These are phyloP conservation scores for Nothophaeocryptopus gaeumannii DNA, from an alignment of 2,329 filamentous ascomycete genomes.

Conservation along the genomic window DNA sequence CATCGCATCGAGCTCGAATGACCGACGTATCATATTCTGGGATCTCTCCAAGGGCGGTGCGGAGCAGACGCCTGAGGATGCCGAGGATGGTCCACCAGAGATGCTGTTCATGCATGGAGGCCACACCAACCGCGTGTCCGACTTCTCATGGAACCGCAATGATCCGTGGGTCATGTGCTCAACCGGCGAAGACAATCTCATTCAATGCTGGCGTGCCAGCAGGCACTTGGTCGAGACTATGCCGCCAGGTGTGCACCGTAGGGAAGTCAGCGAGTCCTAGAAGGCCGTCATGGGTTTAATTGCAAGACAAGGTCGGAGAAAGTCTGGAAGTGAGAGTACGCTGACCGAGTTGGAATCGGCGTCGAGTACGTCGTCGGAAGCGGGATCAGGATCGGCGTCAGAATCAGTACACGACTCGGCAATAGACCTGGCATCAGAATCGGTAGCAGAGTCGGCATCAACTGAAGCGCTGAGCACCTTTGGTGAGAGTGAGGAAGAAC, in stretches of 20 bases:
- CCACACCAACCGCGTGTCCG: constrained; percentile 92
- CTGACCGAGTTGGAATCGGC: too few species aligned
- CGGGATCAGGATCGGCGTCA: too few species aligned
- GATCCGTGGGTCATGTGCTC: constrained; percentile 96
- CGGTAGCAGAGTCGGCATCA: too few species aligned
- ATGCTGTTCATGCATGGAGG: constrained; percentile 99
- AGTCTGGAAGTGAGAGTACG: too few species aligned
- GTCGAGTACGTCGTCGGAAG: too few species aligned
- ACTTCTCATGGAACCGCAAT: constrained; percentile 97
- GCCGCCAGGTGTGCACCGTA: constrained; percentile 31
- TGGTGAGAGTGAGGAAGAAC: too few species aligned
- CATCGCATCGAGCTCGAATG: constrained; percentile 86
- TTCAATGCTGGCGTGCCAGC: constrained; percentile 69
- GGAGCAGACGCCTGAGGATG: constrained; percentile 91
- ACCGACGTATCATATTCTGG: constrained; percentile 94
- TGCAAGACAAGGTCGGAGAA: too few species aligned
- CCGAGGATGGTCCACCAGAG: constrained; percentile 91
- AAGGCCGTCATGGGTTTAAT: too few species aligned
- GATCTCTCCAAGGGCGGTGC: constrained; percentile 88
- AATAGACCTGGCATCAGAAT: too few species aligned
- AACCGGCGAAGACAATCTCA: constrained; percentile 91
- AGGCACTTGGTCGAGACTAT: constrained; percentile 36
- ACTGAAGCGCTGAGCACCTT: too few species aligned
- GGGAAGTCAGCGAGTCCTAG: constrained; percentile 28
- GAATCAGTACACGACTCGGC: too few species aligned